Conservation (phyloP, 495 filamentous ascomycete genomes). For the Aspergillus sparsus region DNA sequence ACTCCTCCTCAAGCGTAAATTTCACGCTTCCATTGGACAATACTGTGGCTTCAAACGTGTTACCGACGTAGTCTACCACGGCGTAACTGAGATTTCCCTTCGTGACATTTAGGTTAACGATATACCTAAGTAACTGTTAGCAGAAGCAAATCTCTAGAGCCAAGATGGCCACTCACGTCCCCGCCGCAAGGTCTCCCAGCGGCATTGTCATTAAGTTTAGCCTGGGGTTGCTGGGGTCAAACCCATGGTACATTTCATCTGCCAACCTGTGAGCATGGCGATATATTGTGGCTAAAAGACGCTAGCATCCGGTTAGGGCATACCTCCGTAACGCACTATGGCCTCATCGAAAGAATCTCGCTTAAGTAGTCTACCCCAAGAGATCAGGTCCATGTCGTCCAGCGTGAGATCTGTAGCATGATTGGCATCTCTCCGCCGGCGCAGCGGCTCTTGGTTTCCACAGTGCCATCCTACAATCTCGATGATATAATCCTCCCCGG, state of each 20-base stretch:
- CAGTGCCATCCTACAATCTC: not conserved
- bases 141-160: not conserved
- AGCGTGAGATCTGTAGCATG: not conserved
- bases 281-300: too few species aligned
- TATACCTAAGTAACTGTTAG: not conserved
- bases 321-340: not conserved
- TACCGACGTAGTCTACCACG: not conserved
- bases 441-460: not conserved
- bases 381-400: not conserved
- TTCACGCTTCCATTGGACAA: not conserved
- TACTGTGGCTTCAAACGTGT: not conserved
- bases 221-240: not conserved
- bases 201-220: not conserved
- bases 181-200: not conserved
- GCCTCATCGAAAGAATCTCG: not conserved
- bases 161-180: not conserved
- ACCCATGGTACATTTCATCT: not conserved
- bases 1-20: not conserved
- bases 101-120: not conserved
- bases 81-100: not conserved
- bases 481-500: not conserved
- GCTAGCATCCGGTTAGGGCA: not conserved
- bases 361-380: not conserved
- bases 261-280: too few species aligned
- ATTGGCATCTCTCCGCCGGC: not conserved